Evolutionary conservation across 1,139 yeast genomes (phyloP).

Genomic region (Scheffersomyces stambukii): DNA sequence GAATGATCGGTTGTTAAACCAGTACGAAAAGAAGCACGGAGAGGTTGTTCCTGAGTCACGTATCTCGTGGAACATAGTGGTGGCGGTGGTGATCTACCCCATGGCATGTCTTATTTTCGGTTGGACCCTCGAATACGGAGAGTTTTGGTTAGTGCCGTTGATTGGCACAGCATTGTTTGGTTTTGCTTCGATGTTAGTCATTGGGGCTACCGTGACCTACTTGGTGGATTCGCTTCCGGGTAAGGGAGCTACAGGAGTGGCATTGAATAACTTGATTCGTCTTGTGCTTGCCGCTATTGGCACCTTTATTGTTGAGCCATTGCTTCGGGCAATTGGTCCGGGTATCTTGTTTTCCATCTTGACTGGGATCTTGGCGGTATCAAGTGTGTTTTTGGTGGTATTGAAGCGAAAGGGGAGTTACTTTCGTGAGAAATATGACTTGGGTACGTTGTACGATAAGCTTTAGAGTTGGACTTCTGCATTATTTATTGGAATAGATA

Average conservation of each 20-base stretch:
- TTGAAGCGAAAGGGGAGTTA: constrained; percentile 56
- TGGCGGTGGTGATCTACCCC: constrained; percentile 61
- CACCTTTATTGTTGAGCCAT: constrained; percentile 71
- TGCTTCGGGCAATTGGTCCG: constrained; percentile 56
- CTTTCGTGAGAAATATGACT: constrained; percentile 64
- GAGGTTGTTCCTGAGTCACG: constrained; percentile 72
- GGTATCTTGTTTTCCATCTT: constrained; percentile 70
- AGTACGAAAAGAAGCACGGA: constrained; percentile 57
- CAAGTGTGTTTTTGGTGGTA: constrained; percentile 40
- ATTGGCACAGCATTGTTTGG: constrained; percentile 82
- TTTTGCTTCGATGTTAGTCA: constrained; percentile 77
- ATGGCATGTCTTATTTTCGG: constrained; percentile 71
- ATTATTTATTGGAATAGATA: too few species aligned
- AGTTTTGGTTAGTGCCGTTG: constrained; percentile 72
- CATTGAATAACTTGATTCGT: constrained; percentile 71
- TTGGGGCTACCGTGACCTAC: constrained; percentile 78
- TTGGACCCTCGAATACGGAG: constrained; percentile 67
- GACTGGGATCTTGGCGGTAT: constrained; percentile 50
- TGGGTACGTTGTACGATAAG: constrained; percentile 52
- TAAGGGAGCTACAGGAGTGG: constrained; percentile 85
- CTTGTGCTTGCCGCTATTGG: constrained; percentile 73
- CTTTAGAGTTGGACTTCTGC: too few species aligned
- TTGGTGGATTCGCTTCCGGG: constrained; percentile 85
- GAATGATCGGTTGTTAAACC: constrained; percentile 60
- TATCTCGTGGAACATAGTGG: constrained; percentile 67